Conservation (phyloP, 1,139 yeast genomes). For the Lodderomyces orthopsilosis region DNA sequence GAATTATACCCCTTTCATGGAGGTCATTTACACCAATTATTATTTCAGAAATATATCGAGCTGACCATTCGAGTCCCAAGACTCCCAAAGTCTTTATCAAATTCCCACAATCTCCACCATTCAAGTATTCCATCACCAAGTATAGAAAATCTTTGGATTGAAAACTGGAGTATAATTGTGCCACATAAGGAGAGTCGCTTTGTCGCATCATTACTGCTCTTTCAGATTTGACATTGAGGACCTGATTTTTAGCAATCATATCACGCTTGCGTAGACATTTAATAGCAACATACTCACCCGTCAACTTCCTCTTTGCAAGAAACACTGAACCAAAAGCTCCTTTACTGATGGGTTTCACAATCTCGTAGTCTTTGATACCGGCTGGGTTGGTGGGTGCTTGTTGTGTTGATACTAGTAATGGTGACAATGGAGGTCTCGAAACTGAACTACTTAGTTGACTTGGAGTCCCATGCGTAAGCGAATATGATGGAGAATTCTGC, state of each 20-base stretch:
- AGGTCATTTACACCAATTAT: constrained; percentile 87
- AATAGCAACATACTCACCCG: constrained; percentile 95
- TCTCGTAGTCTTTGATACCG: constrained; percentile 83
- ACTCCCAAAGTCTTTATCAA: constrained; percentile 77
- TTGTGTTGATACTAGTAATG: constrained; percentile 66
- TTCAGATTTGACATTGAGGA: constrained; percentile 89
- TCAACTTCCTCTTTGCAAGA: constrained; percentile 73
- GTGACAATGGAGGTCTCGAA: constrained; percentile 70
- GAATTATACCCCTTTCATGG: constrained; percentile 86
- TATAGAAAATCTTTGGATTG: constrained; percentile 86
- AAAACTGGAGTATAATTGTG: constrained; percentile 82
- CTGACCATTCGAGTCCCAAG: constrained; percentile 84
- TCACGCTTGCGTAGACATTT: constrained; percentile 92
- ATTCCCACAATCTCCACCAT: constrained; percentile 96
- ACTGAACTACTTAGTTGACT: constrained; percentile 16
- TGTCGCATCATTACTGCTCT: constrained; percentile 98
- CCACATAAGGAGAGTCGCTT: constrained; percentile 90
- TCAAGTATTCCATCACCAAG: constrained; percentile 92
- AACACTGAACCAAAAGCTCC: constrained; percentile 98
- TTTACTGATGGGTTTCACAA: constrained; percentile 88
- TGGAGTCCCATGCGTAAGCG: constrained; percentile 9
- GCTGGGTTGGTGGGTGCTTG: constrained; percentile 57
- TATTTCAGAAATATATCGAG: constrained; percentile 83
- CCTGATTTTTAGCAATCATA: constrained; percentile 96
- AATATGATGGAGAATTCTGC: constrained; percentile 3